Evolutionary conservation across 2,329 filamentous ascomycete species (phyloP).

Genomic region (Xylaria digitata): DNA sequence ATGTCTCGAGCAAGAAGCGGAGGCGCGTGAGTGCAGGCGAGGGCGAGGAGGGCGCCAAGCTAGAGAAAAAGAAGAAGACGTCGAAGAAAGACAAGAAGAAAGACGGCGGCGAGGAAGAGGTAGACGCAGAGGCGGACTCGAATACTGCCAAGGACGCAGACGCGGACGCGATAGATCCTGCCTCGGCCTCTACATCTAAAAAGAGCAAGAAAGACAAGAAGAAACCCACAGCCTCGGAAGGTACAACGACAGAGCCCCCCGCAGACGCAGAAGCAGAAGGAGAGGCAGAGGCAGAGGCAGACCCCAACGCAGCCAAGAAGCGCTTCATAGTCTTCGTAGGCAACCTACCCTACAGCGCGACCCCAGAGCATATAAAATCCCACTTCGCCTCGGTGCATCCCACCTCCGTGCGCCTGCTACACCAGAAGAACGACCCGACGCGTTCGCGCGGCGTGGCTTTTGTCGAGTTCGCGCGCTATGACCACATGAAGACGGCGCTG

Average conservation of each 20-base stretch:
- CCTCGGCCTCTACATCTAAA: neutral
- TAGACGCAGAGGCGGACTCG: slow-evolving; percentile 44
- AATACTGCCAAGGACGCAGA: neutral
- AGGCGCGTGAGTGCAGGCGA: slow-evolving; percentile 42
- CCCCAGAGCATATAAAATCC: slow-evolving; percentile 71
- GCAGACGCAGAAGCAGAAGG: slow-evolving; percentile 19
- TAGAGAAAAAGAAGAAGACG: slow-evolving; percentile 29
- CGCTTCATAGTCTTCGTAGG: slow-evolving; percentile 85
- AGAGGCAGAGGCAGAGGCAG: slow-evolving; percentile 37
- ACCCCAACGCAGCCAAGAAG: slow-evolving; percentile 56
- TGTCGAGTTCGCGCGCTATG: slow-evolving; percentile 86
- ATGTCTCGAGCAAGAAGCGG: slow-evolving; percentile 44
- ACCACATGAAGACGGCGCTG: slow-evolving; percentile 92
- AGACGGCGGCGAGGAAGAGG: slow-evolving; percentile 35
- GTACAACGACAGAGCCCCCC: slow-evolving; percentile 33
- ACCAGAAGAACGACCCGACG: slow-evolving; percentile 69
- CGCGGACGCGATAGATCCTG: neutral
- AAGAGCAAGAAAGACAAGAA: slow-evolving; percentile 45
- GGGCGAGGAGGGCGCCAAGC: slow-evolving; percentile 11
- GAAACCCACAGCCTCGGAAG: slow-evolving; percentile 15
- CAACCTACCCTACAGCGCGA: slow-evolving; percentile 90
- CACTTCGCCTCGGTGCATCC: slow-evolving; percentile 85
- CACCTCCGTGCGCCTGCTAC: slow-evolving; percentile 76
- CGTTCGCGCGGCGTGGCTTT: slow-evolving; percentile 84
- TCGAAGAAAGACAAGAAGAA: slow-evolving; percentile 37